Conservation (phyloP, 192 early-diverging fungal species). For the Coemansia sp. region DNA sequence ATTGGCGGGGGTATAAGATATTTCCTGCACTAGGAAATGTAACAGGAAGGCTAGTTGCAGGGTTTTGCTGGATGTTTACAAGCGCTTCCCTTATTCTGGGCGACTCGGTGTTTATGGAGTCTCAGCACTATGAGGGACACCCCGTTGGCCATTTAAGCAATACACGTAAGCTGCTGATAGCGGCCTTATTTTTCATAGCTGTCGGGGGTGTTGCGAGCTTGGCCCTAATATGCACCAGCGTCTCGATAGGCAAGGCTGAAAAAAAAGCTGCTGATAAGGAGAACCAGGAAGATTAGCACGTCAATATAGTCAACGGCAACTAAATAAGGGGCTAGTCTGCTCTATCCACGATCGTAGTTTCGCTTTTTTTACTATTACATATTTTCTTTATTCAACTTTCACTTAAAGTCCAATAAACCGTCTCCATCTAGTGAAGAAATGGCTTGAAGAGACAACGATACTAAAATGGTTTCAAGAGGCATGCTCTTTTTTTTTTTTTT, state of each 20-base stretch:
- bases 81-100: neutral
- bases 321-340: neutral
- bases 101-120: neutral
- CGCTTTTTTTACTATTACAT: neutral
- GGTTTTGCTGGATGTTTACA: neutral
- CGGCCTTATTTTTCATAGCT: neutral
- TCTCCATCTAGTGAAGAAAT: neutral
- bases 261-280: neutral
- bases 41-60: neutral
- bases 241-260: neutral
- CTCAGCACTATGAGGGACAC: neutral
- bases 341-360: neutral
- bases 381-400: too few relatives aligned
- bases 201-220: neutral
- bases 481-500: neutral
- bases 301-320: neutral
- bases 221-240: neutral
- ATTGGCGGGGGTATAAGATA: neutral
- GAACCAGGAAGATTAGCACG: too few relatives aligned
- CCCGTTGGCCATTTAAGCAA: neutral
- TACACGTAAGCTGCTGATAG: neutral
- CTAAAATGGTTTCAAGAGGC: too few relatives aligned
- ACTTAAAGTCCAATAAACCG: neutral
- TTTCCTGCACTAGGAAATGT: neutral
- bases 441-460: neutral